These are phyloP conservation scores for Cercospora sp. DNA, from an alignment of 2,329 filamentous ascomycete genomes.

Conservation along the genomic window DNA sequence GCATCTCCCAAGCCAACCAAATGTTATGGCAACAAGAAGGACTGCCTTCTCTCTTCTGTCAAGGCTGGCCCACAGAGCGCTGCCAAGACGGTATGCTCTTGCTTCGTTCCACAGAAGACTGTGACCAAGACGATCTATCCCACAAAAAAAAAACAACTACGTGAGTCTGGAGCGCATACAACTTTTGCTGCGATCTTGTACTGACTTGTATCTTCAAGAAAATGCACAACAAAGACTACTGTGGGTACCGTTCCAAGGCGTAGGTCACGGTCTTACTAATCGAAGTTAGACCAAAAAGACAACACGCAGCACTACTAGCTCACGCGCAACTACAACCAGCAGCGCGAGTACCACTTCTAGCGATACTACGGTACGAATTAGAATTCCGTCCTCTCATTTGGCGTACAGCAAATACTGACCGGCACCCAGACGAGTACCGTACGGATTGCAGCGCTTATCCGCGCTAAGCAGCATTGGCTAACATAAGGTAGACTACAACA, in stretches of 20 bases:
- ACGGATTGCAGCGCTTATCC: neutral
- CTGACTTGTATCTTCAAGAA: neutral
- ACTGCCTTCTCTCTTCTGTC: neutral
- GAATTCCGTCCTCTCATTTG: neutral
- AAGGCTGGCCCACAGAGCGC: neutral
- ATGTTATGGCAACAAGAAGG: neutral
- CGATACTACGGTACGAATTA: neutral
- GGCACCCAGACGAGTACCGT: neutral
- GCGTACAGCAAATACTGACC: neutral
- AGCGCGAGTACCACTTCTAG: neutral
- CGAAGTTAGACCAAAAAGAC: neutral
- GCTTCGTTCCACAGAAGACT: neutral
- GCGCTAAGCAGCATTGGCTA: neutral
- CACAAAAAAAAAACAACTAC: neutral
- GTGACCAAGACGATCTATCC: neutral
- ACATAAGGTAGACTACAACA: neutral
- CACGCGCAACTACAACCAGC: too few relatives aligned
- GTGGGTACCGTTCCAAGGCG: neutral
- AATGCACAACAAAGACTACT: neutral
- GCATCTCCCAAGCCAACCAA: neutral
- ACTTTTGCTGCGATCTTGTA: neutral
- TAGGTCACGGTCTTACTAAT: neutral
- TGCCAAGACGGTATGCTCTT: neutral
- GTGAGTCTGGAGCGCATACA: neutral
- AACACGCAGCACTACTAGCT: neutral